Evolutionary conservation across 306 rosid genomes (phyloP).

Genomic region (Vigna hirtella): DNA sequence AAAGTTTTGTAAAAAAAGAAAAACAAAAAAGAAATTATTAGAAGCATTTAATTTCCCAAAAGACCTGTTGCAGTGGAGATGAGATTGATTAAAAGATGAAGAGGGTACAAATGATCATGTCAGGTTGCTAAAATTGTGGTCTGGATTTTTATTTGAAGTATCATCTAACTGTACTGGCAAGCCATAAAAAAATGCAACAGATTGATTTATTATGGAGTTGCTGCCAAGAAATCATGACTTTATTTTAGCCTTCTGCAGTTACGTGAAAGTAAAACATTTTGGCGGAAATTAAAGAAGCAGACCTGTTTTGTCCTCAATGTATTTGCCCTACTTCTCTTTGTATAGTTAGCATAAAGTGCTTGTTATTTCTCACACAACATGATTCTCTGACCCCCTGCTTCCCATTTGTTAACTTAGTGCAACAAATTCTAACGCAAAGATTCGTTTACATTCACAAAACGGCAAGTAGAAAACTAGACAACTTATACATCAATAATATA

Average conservation of each 20-base stretch:
- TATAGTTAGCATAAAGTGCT: conserved; percentile 9
- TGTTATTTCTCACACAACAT: conserved; percentile 19
- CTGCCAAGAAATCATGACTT: conserved; percentile 18
- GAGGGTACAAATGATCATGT: background rate
- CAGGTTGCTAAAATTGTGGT: conserved; percentile 9
- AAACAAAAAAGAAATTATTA: too few species aligned
- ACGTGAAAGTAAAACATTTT: conserved; percentile 23
- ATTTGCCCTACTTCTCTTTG: conserved; percentile 4
- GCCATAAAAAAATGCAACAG: conserved; percentile 17
- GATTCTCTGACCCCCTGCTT: conserved; percentile 3
- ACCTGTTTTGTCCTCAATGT: conserved; percentile 6
- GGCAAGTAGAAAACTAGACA: conserved; percentile 22
- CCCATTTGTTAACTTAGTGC: background rate
- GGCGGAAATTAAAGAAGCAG: conserved; percentile 5
- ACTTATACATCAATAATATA: background rate
- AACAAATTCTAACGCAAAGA: conserved; percentile 31
- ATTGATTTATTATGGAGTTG: conserved; percentile 1
- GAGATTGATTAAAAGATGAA: background rate
- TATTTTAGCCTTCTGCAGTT: background rate
- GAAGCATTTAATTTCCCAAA: background rate
- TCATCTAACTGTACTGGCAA: conserved; percentile 3
- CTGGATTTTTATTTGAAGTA: background rate
- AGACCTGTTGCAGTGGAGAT: background rate
- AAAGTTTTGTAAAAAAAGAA: too few species aligned
- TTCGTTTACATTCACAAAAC: conserved; percentile 40